These are phyloP conservation scores for cucumber (Cucumis sativus) DNA, from an alignment of 306 rosid genomes.

Conservation along the genomic window Cucumber_9930_V3 NC_026659.2:26426501-26427000, in stretches of 20 bases:
- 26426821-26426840: constrained; percentile 39
- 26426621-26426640: constrained; percentile 77
- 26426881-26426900: constrained; percentile 54
- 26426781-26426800: constrained; percentile 58
- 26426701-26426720: constrained; percentile 80
- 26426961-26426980: constrained; percentile 46
- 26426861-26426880: constrained; percentile 67
- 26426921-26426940: constrained; percentile 51
- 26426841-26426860: constrained; percentile 48
- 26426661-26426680: constrained; percentile 53
- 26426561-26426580: constrained; percentile 66
- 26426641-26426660: constrained; percentile 64
- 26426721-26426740: constrained; percentile 46
- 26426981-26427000: constrained; percentile 82
- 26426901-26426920: constrained; percentile 75
- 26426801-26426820: constrained; percentile 70
- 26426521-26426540: constrained; percentile 72
- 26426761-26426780: constrained; percentile 79
- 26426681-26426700: constrained; percentile 78
- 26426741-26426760: constrained; percentile 49
- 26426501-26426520: constrained; percentile 52
- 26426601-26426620: constrained; percentile 58
- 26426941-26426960: constrained; percentile 44
- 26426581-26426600: constrained; percentile 60
- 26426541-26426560: constrained; percentile 45